Percentiles rank a stretch among this genome's conserved stretches.
These are phyloP conservation scores for Cordyceps javanica DNA, from an alignment of 2,329 filamentous ascomycete species.

Conservation along the genomic window DNA sequence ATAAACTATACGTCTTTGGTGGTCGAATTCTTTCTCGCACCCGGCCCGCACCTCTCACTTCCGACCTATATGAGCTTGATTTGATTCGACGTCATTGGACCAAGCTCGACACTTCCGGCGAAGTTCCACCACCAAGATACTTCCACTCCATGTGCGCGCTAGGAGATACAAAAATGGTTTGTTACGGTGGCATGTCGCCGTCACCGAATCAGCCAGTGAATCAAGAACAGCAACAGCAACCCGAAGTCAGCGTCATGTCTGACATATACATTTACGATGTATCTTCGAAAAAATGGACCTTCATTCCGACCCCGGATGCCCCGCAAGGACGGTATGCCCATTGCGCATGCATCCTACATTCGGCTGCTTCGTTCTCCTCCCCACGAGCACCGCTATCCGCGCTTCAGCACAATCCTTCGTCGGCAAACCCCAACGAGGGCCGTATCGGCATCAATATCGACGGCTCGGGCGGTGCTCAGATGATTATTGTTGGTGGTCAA, in stretches of 20 bases:
- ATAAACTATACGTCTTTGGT: constrained; percentile 96
- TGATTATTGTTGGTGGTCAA: constrained; percentile 94
- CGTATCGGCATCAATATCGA: constrained; percentile 84
- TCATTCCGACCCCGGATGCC: constrained; percentile 69
- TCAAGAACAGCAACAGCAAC: constrained; percentile 53
- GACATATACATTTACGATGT: constrained; percentile 96
- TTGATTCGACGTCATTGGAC: constrained; percentile 89
- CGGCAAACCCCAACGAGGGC: constrained; percentile 78
- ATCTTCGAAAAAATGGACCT: constrained; percentile 74
- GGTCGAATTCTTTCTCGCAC: constrained; percentile 81
- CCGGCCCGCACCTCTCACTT: constrained; percentile 72
- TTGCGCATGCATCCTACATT: constrained; percentile 87
- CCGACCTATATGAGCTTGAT: constrained; percentile 90
- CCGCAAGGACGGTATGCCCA: constrained; percentile 95
- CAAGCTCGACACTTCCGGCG: constrained; percentile 76
- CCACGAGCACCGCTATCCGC: constrained; percentile 77
- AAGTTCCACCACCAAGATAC: constrained; percentile 85
- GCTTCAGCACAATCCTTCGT: constrained; percentile 81
- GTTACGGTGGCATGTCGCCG: constrained; percentile 97
- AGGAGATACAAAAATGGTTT: constrained; percentile 93
- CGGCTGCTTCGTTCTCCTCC: constrained; percentile 80
- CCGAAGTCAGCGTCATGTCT: constrained; percentile 94
- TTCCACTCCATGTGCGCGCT: constrained; percentile 95
- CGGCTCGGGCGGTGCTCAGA: constrained; percentile 86
- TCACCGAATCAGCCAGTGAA: constrained; percentile 45